Evolutionary conservation across 2,329 filamentous ascomycete species (phyloP).

Genomic region (Pseudopyrenochaeta lycopersici): DNA sequence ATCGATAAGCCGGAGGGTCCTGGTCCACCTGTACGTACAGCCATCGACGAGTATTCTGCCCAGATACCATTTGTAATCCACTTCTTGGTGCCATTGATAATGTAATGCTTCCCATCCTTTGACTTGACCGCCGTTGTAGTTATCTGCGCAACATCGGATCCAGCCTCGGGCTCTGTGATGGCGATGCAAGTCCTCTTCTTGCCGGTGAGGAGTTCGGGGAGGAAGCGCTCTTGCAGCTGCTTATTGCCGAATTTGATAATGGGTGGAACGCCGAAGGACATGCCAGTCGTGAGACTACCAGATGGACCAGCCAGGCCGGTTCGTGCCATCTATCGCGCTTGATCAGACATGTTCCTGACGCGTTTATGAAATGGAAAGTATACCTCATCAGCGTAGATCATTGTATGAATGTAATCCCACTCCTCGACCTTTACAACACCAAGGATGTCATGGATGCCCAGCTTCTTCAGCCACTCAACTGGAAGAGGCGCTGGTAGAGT

Average conservation of each 20-base stretch:
- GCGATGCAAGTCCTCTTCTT: conserved; percentile 76
- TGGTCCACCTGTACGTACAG: conserved; percentile 74
- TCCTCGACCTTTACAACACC: conserved; percentile 75
- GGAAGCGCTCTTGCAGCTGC: conserved; percentile 71
- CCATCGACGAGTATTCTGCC: conserved; percentile 74
- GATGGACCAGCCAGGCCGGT: conserved; percentile 71
- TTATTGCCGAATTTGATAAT: conserved; percentile 73
- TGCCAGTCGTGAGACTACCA: conserved; percentile 73
- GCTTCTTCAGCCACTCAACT: conserved; percentile 70
- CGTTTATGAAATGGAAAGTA: not conserved
- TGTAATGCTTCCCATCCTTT: conserved; percentile 70
- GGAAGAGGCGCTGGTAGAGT: conserved; percentile 74
- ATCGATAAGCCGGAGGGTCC: conserved; percentile 71
- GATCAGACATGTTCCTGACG: not conserved
- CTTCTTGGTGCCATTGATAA: conserved; percentile 80
- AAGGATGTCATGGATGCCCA: conserved; percentile 72
- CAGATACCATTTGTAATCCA: conserved; percentile 71
- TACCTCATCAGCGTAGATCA: conserved; percentile 75
- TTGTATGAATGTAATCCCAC: conserved; percentile 75
- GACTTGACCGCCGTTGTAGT: conserved; percentile 71
- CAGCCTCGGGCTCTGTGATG: conserved; percentile 79
- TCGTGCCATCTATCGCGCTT: conserved; percentile 64
- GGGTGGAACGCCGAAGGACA: conserved; percentile 76
- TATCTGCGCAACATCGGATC: conserved; percentile 78
- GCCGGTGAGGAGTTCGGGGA: conserved; percentile 73